Conservation (phyloP, 768 basidiomycete species). For the Rossbeevera mucosa region DNA sequence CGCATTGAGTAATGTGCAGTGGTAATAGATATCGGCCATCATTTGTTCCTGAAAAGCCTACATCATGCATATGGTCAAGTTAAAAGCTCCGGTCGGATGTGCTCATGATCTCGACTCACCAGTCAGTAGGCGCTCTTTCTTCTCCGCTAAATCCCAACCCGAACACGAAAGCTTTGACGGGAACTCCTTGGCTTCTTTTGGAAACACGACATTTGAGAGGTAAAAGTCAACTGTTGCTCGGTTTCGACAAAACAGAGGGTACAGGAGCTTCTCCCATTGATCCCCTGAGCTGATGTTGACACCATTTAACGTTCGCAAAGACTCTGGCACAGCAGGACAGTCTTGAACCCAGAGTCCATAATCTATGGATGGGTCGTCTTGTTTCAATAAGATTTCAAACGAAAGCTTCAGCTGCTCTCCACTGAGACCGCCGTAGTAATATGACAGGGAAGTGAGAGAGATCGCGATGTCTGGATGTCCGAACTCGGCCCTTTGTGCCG, state of each 20-base stretch:
- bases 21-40: slow-evolving; percentile 36
- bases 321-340: background rate
- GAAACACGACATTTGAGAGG: slow-evolving; percentile 33
- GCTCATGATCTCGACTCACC: background rate
- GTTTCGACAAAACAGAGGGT: slow-evolving; percentile 2
- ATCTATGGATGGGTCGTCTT: slow-evolving; percentile 1
- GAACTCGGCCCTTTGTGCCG: slow-evolving; percentile 29
- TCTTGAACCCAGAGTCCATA: slow-evolving; percentile 1
- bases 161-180: slow-evolving; percentile 25
- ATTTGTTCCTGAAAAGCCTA: slow-evolving; percentile 39
- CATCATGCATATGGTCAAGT: background rate
- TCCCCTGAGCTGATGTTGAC: slow-evolving; percentile 8
- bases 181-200: slow-evolving; percentile 30
- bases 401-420: background rate
- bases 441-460: slow-evolving; percentile 29
- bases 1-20: slow-evolving; percentile 26
- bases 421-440: slow-evolving; percentile 24
- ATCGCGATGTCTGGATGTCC: slow-evolving; percentile 34
- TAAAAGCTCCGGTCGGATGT: background rate
- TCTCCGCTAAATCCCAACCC: slow-evolving; percentile 35
- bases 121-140: background rate
- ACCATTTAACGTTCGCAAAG: background rate
- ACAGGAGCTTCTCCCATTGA: slow-evolving; percentile 1
- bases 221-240: slow-evolving; percentile 5
- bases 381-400: background rate